These are phyloP conservation scores for Suillus alpinus DNA, from an alignment of 768 basidiomycete species.

Conservation along the genomic window DNA sequence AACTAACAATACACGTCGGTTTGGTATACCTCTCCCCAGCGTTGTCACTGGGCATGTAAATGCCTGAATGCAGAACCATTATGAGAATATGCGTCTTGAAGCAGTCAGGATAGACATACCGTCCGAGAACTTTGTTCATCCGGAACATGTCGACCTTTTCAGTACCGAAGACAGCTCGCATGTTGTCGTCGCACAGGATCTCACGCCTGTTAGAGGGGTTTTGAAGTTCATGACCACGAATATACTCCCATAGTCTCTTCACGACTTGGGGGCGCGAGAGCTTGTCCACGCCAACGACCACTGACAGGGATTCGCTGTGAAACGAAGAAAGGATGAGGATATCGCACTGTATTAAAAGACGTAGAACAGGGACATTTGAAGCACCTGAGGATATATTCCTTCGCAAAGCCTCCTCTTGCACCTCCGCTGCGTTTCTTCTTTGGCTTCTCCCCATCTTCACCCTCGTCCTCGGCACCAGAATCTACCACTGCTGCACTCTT, in stretches of 20 bases:
- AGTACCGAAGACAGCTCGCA: constrained; percentile 74
- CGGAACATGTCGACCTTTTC: constrained; percentile 91
- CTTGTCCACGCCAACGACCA: constrained; percentile 61
- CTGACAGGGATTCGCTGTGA: constrained; percentile 67
- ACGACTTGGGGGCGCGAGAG: constrained; percentile 88
- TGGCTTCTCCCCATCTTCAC: constrained; percentile 38
- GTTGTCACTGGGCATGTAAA: constrained; percentile 27
- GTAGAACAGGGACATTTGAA: constrained; percentile 2
- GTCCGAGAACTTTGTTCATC: constrained; percentile 89
- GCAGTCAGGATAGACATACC: constrained; percentile 41
- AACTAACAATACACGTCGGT: neutral
- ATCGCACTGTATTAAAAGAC: constrained; percentile 2
- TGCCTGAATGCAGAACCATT: constrained; percentile 21
- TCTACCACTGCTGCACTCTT: constrained; percentile 51
- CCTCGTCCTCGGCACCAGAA: constrained; percentile 49
- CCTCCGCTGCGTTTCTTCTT: constrained; percentile 51
- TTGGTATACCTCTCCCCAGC: neutral
- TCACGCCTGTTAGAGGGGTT: constrained; percentile 82
- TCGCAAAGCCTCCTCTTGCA: constrained; percentile 74
- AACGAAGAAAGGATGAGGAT: constrained; percentile 7
- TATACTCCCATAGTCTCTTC: constrained; percentile 87
- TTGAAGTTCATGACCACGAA: constrained; percentile 78
- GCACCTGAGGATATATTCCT: constrained; percentile 74
- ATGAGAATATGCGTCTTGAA: neutral
- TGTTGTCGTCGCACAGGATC: constrained; percentile 75